Conservation (phyloP, 495 filamentous ascomycete species). For the Rusavskia elegans region DNA sequence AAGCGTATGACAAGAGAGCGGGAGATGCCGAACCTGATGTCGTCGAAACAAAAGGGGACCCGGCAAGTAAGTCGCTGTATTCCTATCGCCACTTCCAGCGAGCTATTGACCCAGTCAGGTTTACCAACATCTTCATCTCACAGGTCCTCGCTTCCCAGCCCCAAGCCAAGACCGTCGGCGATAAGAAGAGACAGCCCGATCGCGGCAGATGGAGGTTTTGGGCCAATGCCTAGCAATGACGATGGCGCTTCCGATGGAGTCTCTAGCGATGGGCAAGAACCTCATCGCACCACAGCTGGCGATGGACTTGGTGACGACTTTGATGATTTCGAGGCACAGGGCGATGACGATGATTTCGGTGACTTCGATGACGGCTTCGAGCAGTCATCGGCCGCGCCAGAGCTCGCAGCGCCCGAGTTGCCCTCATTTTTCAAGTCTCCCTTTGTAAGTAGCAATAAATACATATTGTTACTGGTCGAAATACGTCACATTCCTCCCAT, state of each 20-base stretch:
- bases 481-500: not conserved
- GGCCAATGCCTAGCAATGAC: slow-evolving; percentile 10
- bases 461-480: not conserved
- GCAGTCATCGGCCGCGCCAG: slow-evolving; percentile 27
- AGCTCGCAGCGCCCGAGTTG: slow-evolving; percentile 23
- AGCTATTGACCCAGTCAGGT: slow-evolving; percentile 43
- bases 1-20: slow-evolving; percentile 25
- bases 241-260: too few species aligned
- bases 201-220: slow-evolving; percentile 22
- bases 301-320: slow-evolving; percentile 74
- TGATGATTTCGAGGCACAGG: slow-evolving; percentile 85
- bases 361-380: slow-evolving; percentile 85
- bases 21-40: slow-evolving; percentile 35
- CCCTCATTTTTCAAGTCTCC: slow-evolving; percentile 22
- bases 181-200: slow-evolving; percentile 11
- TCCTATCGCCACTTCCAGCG: slow-evolving; percentile 22
- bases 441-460: slow-evolving; percentile 30
- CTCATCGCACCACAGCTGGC: slow-evolving; percentile 24
- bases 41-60: slow-evolving; percentile 27
- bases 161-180: slow-evolving; percentile 12
- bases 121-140: slow-evolving; percentile 26
- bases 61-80: slow-evolving; percentile 29
- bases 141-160: slow-evolving; percentile 21
- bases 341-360: slow-evolving; percentile 57
- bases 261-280: slow-evolving; percentile 12